phyloP scores from a whole-genome alignment of 257 asterid genomes.

The Solanum etuberosum region DNA sequence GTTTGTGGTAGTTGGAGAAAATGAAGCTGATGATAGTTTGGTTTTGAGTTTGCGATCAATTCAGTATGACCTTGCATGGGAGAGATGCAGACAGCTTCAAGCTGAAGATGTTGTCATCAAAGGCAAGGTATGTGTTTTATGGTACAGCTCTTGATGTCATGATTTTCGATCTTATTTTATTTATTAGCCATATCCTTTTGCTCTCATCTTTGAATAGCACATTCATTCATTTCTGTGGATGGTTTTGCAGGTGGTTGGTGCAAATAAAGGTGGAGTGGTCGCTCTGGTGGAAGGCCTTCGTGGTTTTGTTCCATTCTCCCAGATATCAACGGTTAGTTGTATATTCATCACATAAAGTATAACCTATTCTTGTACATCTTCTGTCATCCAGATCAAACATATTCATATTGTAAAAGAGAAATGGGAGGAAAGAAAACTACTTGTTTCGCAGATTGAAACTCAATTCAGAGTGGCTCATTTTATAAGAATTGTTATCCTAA shows the following conservation, averaged over 20 bases:
- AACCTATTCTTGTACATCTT: background rate
- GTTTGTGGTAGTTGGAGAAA: conserved; percentile 63
- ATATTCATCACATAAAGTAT: background rate
- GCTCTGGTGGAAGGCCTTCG: conserved; percentile 88
- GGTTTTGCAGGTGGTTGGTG: conserved; percentile 68
- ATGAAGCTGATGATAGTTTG: conserved; percentile 81
- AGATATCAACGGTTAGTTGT: conserved; percentile 66
- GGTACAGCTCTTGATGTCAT: background rate
- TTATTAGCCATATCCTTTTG: background rate
- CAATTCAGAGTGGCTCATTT: background rate
- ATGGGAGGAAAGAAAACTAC: background rate
- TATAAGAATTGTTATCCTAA: background rate
- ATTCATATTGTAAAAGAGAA: background rate
- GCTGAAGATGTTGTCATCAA: conserved; percentile 91
- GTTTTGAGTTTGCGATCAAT: conserved; percentile 70
- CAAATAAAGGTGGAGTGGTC: conserved; percentile 92
- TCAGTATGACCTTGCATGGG: conserved; percentile 95
- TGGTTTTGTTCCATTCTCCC: conserved; percentile 94
- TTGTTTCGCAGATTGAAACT: background rate
- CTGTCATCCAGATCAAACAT: background rate
- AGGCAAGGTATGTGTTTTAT: conserved; percentile 57
- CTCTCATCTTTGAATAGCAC: background rate
- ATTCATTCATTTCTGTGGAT: background rate
- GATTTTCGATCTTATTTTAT: background rate
- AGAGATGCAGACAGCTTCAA: conserved; percentile 91